Evolutionary conservation across 2,329 filamentous ascomycete species (phyloP).

Genomic region (Verticillium isaacii): DNA sequence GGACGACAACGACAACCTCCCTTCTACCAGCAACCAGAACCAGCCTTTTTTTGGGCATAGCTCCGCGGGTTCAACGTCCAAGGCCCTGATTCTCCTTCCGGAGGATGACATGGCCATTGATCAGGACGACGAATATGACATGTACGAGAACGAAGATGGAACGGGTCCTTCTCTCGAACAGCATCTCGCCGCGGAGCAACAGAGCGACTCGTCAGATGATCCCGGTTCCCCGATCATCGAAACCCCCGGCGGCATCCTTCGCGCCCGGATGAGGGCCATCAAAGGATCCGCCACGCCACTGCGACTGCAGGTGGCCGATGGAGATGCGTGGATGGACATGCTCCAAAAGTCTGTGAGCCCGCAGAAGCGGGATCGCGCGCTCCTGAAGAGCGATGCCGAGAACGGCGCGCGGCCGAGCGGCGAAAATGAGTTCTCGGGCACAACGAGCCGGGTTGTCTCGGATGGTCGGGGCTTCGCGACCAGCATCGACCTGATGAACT

Average conservation of each 20-base stretch:
- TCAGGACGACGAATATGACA: conserved; percentile 73
- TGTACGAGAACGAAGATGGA: conserved; percentile 68
- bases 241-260: conserved; percentile 57
- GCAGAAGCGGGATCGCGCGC: conserved; percentile 81
- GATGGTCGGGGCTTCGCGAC: conserved; percentile 70
- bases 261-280: conserved; percentile 59
- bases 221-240: conserved; percentile 39
- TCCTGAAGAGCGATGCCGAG: conserved; percentile 54
- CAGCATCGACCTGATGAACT: conserved; percentile 95
- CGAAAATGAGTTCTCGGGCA: conserved; percentile 27
- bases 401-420: conserved; percentile 27
- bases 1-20: conserved; percentile 46
- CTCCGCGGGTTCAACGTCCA: conserved; percentile 76
- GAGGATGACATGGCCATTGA: conserved; percentile 52
- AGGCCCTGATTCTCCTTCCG: conserved; percentile 53
- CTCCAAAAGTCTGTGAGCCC: conserved; percentile 91
- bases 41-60: conserved; percentile 91
- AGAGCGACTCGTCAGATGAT: conserved; percentile 44
- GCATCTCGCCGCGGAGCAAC: conserved; percentile 72
- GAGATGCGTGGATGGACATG: conserved; percentile 90
- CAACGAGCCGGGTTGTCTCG: conserved; percentile 26
- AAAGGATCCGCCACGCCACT: conserved; percentile 55
- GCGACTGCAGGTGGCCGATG: conserved; percentile 58
- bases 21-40: conserved; percentile 34
- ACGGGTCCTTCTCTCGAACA: conserved; percentile 67